phyloP scores from a whole-genome alignment of 2,329 filamentous ascomycete genomes.

The Diaporthe citri region DNA sequence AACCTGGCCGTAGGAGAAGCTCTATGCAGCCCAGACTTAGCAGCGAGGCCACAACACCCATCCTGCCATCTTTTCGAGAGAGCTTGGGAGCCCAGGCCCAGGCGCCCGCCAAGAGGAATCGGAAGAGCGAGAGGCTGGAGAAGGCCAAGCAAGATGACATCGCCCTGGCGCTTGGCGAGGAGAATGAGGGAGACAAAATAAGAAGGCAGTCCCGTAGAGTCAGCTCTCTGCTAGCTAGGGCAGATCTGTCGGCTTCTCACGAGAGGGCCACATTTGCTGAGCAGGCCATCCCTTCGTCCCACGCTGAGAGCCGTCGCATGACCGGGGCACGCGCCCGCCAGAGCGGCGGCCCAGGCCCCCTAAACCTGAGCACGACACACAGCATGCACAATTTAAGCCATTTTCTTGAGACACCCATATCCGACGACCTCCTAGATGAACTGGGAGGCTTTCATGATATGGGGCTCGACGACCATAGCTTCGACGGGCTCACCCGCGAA shows the following conservation, averaged over 20 bases:
- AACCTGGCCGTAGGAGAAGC: conserved; percentile 67
- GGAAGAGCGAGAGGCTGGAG: conserved; percentile 64
- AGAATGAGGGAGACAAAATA: conserved; percentile 66
- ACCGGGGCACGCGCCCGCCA: conserved; percentile 76
- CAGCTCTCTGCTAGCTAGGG: conserved; percentile 89
- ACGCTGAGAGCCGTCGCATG: conserved; percentile 66
- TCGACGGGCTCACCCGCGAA: conserved; percentile 79
- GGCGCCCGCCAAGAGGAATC: conserved; percentile 64
- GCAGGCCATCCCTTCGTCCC: conserved; percentile 58
- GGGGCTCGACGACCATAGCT: conserved; percentile 78
- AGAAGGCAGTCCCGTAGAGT: conserved; percentile 80
- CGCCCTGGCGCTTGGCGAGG: conserved; percentile 78
- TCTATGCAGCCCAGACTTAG: conserved; percentile 76
- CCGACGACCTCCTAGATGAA: conserved; percentile 78
- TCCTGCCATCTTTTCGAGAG: conserved; percentile 76
- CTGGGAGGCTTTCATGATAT: conserved; percentile 79
- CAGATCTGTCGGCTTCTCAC: conserved; percentile 87
- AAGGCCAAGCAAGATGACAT: conserved; percentile 66
- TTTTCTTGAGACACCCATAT: conserved; percentile 56
- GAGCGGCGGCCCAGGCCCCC: conserved; percentile 59
- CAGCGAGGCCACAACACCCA: conserved; percentile 83
- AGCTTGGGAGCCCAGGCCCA: conserved; percentile 73
- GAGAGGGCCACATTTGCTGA: conserved; percentile 86
- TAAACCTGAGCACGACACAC: conserved; percentile 43
- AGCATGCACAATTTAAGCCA: conserved; percentile 71